phyloP scores from a whole-genome alignment of 208 protist species.

The Crithidia acanthocephali region DNA sequence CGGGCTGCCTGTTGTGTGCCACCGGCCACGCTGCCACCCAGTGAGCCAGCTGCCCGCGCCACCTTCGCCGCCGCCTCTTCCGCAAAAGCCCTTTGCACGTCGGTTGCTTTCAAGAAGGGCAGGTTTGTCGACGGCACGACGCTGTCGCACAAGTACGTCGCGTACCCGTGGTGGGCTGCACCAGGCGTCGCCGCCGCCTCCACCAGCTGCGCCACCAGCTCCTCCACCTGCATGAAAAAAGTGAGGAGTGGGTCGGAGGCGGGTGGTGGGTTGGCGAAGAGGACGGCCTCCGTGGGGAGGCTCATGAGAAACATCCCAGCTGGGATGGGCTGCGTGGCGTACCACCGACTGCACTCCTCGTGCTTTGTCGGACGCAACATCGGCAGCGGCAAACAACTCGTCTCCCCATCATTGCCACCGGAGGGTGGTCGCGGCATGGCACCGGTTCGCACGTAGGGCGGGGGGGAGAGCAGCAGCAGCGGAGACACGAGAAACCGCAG shows the following conservation, averaged over 20 bases:
- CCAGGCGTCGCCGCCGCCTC: slow-evolving; percentile 37
- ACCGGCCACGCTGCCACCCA: not conserved
- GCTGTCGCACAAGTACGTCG: slow-evolving; percentile 71
- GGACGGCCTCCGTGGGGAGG: slow-evolving; percentile 66
- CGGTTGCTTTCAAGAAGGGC: slow-evolving; percentile 58
- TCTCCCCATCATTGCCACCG: too few relatives aligned
- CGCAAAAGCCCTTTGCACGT: slow-evolving; percentile 40
- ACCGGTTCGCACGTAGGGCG: not conserved
- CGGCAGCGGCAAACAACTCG: not conserved
- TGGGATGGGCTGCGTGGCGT: slow-evolving; percentile 60
- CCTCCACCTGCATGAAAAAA: slow-evolving; percentile 83
- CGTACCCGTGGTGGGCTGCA: slow-evolving; percentile 70
- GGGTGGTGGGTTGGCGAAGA: slow-evolving; percentile 70
- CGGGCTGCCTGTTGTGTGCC: not conserved
- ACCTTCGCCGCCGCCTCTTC: not conserved
- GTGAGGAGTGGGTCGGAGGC: slow-evolving; percentile 51
- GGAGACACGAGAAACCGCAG: slow-evolving; percentile 66
- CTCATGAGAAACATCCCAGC: slow-evolving; percentile 82
- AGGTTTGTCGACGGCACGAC: slow-evolving; percentile 74
- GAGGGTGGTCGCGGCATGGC: not conserved
- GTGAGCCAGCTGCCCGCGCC: not conserved
- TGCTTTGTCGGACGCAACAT: slow-evolving; percentile 16
- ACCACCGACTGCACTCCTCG: slow-evolving; percentile 56
- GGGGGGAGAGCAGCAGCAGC: slow-evolving; percentile 59
- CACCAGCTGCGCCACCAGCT: slow-evolving; percentile 76